Base-by-base conservation (phyloP, 2,329 filamentous ascomycete genomes). In the Colletotrichum cereale region DNA sequence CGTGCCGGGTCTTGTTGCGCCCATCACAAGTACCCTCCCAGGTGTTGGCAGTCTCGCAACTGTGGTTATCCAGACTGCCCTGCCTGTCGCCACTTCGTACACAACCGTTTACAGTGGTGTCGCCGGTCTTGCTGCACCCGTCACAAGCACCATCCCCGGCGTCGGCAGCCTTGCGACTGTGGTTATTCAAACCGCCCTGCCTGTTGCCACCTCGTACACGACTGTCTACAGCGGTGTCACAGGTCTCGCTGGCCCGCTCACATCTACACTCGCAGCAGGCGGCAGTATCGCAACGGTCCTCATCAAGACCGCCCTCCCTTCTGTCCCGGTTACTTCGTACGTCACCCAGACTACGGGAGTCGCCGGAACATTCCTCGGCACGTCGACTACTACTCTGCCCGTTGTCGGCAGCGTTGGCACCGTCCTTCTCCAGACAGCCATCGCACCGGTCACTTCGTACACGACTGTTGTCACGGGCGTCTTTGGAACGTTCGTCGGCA, bases 281-380 rank as follows among this genome's bases (percentile, higher is more conserved):
- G 58, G 58, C 5, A 24, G 26, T 21, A 10, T 62, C 14, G 58
- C 38, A 11, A 62, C 58, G 0, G 58, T 62, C 5, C 18, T 62
- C 21, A 18, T 47, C 11, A 29, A 62, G 42, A 62, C 58, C 6
- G 58, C 42, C 12, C 4, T 57, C 4, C 50, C 50, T 21, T 16
- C 6, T 12, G 29, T 44, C 16, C 38, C 53, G 34, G 56, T 29
- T 8, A 66, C 42, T 2, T 57, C 53, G 16, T 57, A 66, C 42
- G 31, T 48, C 6, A 69, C 62, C 18, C 58, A 44, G 16, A 34
- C 42, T 8, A 65, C 62, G 16, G 67, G 67, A 5, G 38, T 69
- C n/a, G 26, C 47, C 5, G 67, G 67, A 8, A 55, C 53, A 0
- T 69, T 69, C 47, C 21, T 47, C 38, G 67, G 67, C 18, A 69